phyloP scores from a whole-genome alignment of 2,329 filamentous ascomycete genomes.

The Ascochyta koolunga region DNA sequence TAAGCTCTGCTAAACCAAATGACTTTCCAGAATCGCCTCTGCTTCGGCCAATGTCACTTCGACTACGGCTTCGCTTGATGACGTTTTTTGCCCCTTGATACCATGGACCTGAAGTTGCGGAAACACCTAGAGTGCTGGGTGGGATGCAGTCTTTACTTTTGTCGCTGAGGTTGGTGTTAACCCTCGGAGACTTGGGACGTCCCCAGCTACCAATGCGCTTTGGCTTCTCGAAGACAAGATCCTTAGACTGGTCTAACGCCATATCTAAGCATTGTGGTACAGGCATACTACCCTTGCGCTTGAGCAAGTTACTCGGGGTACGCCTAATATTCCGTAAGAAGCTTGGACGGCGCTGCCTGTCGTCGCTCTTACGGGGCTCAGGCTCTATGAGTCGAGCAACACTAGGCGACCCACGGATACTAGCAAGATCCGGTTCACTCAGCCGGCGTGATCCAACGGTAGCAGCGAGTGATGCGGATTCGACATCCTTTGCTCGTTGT shows the following conservation, averaged over 20 bases:
- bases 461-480: constrained; percentile 63
- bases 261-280: constrained; percentile 36
- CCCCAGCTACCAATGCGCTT: constrained; percentile 52
- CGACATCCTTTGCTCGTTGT: constrained; percentile 57
- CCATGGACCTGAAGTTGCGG: constrained; percentile 43
- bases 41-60: constrained; percentile 58
- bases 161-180: constrained; percentile 47
- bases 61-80: constrained; percentile 60
- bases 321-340: constrained; percentile 56
- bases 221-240: constrained; percentile 42
- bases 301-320: constrained; percentile 52
- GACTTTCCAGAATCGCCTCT: constrained; percentile 42
- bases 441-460: constrained; percentile 73
- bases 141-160: constrained; percentile 62
- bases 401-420: constrained; percentile 62
- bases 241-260: constrained; percentile 36
- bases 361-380: constrained; percentile 47
- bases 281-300: constrained; percentile 54
- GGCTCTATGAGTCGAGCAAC: constrained; percentile 66
- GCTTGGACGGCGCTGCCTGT: constrained; percentile 57
- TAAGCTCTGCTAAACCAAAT: constrained; percentile 59
- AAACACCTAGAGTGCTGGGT: constrained; percentile 51
- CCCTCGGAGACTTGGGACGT: constrained; percentile 48
- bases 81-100: constrained; percentile 48
- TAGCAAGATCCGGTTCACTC: constrained; percentile 68